Evolutionary conservation across 257 asterid species (phyloP), one percentile per base, ranked within the genome.

Genomic region (Salvia splendens): DNA sequence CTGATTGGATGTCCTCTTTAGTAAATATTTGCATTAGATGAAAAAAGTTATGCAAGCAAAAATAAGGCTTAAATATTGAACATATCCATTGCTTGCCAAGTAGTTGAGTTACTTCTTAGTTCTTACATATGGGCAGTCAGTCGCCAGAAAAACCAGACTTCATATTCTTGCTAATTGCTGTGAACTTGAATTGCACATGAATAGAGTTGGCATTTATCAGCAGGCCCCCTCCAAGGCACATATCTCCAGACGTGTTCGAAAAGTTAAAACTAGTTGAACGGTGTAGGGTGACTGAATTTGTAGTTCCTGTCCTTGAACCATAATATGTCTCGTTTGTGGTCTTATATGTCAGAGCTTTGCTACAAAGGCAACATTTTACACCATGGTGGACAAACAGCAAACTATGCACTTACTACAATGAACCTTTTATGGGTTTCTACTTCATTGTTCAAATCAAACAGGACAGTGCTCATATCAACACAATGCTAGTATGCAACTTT

Each of bases 71-170:
- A 30, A 7, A 16, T 20, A 52, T 48, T 53, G 15, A 36, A 38
- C 7, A 12, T 64, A 46, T 24, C 32, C 36, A n/a, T 46, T 68
- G 28, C 16, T 42, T 61, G 30, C 48, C n/a, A 49, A 17, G 51
- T 57, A 70, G 53, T 35, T 48, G 65, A 67, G 38, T 15, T 60
- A 12, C 28, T 38, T 54, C 47, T 69, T 16, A 24, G 30, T 24
- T 24, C 30, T 24, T 24, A 24, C 57, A 57, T 45, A 47, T 0
- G 40, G 43, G 64, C 67, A 54, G 58, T 51, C 49, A 30, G 20
- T 16, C 60, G 73, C 70, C 61, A 70, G 17, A 48, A 47, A 47
- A 61, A 15, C 41, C 64, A 14, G 51, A 63, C 40, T 10, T 70
- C 14, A 17, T 41, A 8, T 15, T 59, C 45, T 49, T 68, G 0